Percentiles rank a stretch among this genome's conserved stretches.
Evolutionary conservation across 2,329 filamentous ascomycete genomes (phyloP).

Genomic region (Bipolaris victoriae): DNA sequence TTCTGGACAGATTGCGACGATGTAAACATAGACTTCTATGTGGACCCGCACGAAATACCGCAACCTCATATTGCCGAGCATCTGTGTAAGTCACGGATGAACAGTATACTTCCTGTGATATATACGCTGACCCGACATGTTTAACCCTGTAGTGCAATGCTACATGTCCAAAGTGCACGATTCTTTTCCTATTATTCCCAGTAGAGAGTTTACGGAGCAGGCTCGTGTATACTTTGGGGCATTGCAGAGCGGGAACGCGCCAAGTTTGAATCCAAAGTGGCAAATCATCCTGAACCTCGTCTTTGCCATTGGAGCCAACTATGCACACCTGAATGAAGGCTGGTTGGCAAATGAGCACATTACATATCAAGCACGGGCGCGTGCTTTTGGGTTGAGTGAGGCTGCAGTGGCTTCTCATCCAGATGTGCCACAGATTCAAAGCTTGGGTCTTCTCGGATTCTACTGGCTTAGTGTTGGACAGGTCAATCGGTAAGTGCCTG

Average conservation of each 20-base stretch:
- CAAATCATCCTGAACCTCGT: conserved; percentile 51
- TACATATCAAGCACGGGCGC: conserved; percentile 50
- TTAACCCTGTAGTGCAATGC: conserved; percentile 24
- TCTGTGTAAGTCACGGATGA: conserved; percentile 16
- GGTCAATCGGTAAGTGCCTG: conserved; percentile 47
- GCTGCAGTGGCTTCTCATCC: conserved; percentile 40
- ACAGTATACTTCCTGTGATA: not conserved
- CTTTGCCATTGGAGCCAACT: conserved; percentile 52
- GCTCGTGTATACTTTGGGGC: conserved; percentile 42
- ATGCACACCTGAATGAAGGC: conserved; percentile 41
- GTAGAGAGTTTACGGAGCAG: conserved; percentile 41
- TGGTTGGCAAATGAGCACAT: conserved; percentile 44
- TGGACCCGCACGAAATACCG: conserved; percentile 45
- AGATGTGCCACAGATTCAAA: conserved; percentile 49
- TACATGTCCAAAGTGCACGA: conserved; percentile 51
- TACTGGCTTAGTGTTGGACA: conserved; percentile 51
- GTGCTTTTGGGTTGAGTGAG: conserved; percentile 41
- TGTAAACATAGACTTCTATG: conserved; percentile 30
- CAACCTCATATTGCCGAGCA: conserved; percentile 37
- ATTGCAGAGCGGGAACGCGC: conserved; percentile 25
- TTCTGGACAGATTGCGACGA: conserved; percentile 44
- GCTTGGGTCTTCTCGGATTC: conserved; percentile 47
- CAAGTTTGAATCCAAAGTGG: conserved; percentile 40
- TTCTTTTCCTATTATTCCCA: conserved; percentile 48
- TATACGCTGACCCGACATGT: not conserved